Evolutionary conservation across 2,329 filamentous ascomycete genomes (phyloP), one percentile per base, ranked within the genome.

Genomic region (Trichoderma pleuroti): DNA sequence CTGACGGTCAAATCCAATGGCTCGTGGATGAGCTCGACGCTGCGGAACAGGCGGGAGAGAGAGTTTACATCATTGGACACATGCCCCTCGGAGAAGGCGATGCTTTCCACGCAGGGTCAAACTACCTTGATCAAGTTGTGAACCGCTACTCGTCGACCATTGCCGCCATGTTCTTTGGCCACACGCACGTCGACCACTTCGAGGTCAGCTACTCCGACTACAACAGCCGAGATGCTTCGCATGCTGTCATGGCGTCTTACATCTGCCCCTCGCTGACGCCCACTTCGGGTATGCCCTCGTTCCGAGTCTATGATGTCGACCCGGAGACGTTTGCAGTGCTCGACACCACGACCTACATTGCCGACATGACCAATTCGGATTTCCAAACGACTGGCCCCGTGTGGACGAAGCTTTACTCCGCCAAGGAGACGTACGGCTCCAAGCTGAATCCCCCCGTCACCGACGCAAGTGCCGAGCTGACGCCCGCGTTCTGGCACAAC

Each of bases 401-500:
- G n/a, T 90, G 86, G 86, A 80, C 78, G 8, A 83, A 84, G 65
- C 85, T 86, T 76, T 89, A 89, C 78, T 87, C 86, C 3, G 87
- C 86, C 36, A 86, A 85, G 75, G 84, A 84, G 66, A 79, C 81
- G 9, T 89, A 89, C 74, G 86, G 86, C 7, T 73, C 81, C 0
- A 78, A 83, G 1, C 77, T 86, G 16, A 75, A 72, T 34, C 83
- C 85, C 46, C 81, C 84, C 1, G 73, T 84, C 1, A 77, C 76
- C 12, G 74, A 79, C 54, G 57, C 77, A 3, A 77, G 77, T 11
- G 80, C 81, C 5, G 78, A 89, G 73, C 82, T 90, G 39, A 86
- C 84, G 1, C 84, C 87, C 0, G 84, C 83, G 1, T 89, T 89
- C 77, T 90, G 87, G 87, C 87, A 89, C 76, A 84, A 86, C 73